phyloP scores from a whole-genome alignment of 345 rosid species.

The Corchorus capsularis region DNA sequence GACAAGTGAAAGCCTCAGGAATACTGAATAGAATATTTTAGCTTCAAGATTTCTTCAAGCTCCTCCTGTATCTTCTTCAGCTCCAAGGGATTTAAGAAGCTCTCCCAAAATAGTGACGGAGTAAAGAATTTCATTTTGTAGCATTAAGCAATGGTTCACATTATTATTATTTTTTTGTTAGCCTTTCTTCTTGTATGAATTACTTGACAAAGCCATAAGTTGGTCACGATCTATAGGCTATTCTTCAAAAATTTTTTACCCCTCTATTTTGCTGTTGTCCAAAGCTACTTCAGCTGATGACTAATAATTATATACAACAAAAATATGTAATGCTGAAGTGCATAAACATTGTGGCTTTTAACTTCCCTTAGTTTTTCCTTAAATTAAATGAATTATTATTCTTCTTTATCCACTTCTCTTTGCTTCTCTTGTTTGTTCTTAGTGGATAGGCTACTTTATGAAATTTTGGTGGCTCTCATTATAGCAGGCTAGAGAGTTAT shows the following conservation, averaged over 20 bases:
- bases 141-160: conserved; percentile 35
- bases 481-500: too few relatives aligned
- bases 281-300: conserved; percentile 27
- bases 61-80: conserved; percentile 18
- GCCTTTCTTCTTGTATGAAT: conserved; percentile 35
- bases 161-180: conserved; percentile 18
- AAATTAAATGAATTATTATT: conserved; percentile 5
- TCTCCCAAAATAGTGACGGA: conserved; percentile 17
- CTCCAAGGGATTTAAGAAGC: conserved; percentile 32
- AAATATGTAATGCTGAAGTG: conserved; percentile 27
- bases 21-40: conserved; percentile 47
- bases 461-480: too few relatives aligned
- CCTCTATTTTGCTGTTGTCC: neutral
- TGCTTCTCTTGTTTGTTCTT: neutral
- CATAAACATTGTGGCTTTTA: conserved; percentile 23
- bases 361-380: conserved; percentile 26
- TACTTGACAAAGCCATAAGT: conserved; percentile 26
- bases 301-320: conserved; percentile 17
- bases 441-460: neutral
- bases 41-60: neutral
- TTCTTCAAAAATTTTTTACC: conserved; percentile 2
- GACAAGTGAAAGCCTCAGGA: conserved; percentile 75
- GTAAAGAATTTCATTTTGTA: conserved; percentile 44
- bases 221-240: conserved; percentile 16
- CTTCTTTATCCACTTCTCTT: neutral